Evolutionary conservation across 75 land plant genomes (phyloP), one percentile per base, ranked within the genome.

Genomic region (Pinus tabuliformis): DNA sequence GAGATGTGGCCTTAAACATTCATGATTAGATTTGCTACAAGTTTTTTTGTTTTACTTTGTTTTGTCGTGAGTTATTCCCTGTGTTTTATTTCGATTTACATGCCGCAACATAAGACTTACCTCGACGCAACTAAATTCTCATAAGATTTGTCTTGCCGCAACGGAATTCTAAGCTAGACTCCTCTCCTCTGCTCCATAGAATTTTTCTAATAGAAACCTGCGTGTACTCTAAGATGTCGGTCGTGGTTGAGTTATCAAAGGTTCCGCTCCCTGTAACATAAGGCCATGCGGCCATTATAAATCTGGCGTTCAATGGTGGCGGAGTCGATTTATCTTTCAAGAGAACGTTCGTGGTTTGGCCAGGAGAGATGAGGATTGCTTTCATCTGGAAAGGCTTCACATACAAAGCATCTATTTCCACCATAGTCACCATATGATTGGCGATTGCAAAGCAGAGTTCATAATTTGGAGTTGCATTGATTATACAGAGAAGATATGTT

Each of bases 271-370:
- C 86, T 5, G 89, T 79, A 49, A 72, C 78, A 62, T 87, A 87
- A 30, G 89, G 83, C 13, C 86, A 54, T 2, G 86, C 89, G 0
- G 79, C 78, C 81, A 87, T 81, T 56, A 78, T 49, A 58, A 83
- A 87, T 15, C 72, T 73, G 77, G 81, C 81, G 24, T 45, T 17
- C 26, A 30, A 30, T 52, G 74, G 58, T 9, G 20, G 62, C n/a
- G 62, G 62, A 18, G 14, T 11, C 0, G 74, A 63, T 54, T 89
- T 81, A 30, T 91, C 76, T 20, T 73, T 80, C 14, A 90, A 71
- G 56, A 90, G 81, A 11, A 89, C 86, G 60, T 89, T 89, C 24
- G 86, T 83, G 73, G 92, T 90, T 76, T 91, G 93, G 36, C 93
- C 93, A 2, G 93, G 93, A 26, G 93, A 52, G 17, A 91, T 81